Conservation (phyloP, 1,284 basidiomycete species). For the Fereydounia khargensis region DNA sequence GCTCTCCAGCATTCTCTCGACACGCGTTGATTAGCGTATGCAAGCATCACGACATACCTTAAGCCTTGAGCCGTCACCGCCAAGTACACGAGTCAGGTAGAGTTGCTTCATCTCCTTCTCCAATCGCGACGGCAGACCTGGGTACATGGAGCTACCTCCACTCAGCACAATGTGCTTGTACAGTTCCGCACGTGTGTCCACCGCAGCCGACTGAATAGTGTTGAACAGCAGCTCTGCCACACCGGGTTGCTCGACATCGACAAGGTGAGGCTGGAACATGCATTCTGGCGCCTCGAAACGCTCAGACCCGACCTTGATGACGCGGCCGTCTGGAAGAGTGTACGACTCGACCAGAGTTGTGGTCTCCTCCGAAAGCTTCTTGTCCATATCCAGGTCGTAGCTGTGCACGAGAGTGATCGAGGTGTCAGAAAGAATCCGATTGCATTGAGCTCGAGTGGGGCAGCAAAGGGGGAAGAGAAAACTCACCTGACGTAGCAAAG, state of each 20-base stretch:
- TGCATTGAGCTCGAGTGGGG: not conserved
- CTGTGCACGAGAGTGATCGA: slow-evolving; percentile 1
- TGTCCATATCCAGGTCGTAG: slow-evolving; percentile 93
- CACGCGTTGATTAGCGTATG: too few species aligned
- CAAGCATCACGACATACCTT: slow-evolving; percentile 75
- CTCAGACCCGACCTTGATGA: slow-evolving; percentile 96
- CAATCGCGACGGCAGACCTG: slow-evolving; percentile 88
- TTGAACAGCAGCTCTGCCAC: slow-evolving; percentile 96
- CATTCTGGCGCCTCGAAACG: slow-evolving; percentile 99
- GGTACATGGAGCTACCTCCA: slow-evolving; percentile 93
- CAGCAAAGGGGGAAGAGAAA: not conserved
- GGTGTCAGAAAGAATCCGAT: not conserved
- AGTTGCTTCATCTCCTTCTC: slow-evolving; percentile 99
- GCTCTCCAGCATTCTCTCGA: too few species aligned
- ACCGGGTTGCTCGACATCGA: slow-evolving; percentile 94
- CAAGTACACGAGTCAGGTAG: slow-evolving; percentile 83
- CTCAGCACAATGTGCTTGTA: slow-evolving; percentile 98
- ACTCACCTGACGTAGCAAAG: slow-evolving; percentile 88
- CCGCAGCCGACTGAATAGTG: slow-evolving; percentile 87
- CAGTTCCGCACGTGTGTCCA: slow-evolving; percentile 84
- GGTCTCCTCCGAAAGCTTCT: slow-evolving; percentile 89
- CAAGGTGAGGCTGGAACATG: slow-evolving; percentile 99
- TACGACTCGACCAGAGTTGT: slow-evolving; percentile 95
- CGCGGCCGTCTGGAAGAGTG: slow-evolving; percentile 93
- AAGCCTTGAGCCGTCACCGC: slow-evolving; percentile 78